Evolutionary conservation across 345 rosid genomes (phyloP).

Genomic region (Lepidium africanum): DNA sequence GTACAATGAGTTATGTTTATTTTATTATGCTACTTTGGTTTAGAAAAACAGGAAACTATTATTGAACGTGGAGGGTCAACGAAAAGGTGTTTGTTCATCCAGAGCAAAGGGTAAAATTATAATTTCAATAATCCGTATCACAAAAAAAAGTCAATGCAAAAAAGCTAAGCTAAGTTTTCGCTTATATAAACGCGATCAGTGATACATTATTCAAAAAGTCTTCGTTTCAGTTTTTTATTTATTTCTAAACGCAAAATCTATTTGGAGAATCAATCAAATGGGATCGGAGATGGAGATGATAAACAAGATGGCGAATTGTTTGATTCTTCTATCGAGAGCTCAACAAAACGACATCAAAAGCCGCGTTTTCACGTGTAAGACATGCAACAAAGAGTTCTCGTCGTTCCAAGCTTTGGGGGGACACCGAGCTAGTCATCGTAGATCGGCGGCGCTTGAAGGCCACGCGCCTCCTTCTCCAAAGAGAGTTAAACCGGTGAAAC

Average conservation of each 20-base stretch:
- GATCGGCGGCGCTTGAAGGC: slow-evolving; percentile 32
- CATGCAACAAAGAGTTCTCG: slow-evolving; percentile 65
- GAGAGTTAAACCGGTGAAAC: slow-evolving; percentile 57
- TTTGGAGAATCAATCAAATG: slow-evolving; percentile 4
- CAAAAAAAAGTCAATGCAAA: slow-evolving; percentile 23
- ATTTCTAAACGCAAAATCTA: too few relatives aligned
- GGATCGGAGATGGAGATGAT: slow-evolving; percentile 44
- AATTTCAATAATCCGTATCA: slow-evolving; percentile 4
- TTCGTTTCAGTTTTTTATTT: slow-evolving; percentile 14
- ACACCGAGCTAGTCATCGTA: slow-evolving; percentile 86
- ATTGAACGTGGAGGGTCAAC: slow-evolving; percentile 27
- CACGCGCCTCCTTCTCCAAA: slow-evolving; percentile 30
- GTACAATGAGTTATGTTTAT: neutral
- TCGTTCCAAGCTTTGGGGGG: slow-evolving; percentile 94
- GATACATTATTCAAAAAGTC: slow-evolving; percentile 13
- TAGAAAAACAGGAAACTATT: slow-evolving; percentile 16
- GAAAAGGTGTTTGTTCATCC: slow-evolving; percentile 21
- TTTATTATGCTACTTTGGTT: neutral
- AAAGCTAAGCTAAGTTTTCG: slow-evolving; percentile 2
- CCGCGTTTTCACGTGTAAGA: slow-evolving; percentile 68
- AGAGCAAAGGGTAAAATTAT: slow-evolving; percentile 23
- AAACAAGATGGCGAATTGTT: slow-evolving; percentile 45
- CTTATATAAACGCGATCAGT: slow-evolving; percentile 28
- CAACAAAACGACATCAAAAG: slow-evolving; percentile 17
- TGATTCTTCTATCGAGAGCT: slow-evolving; percentile 55